Base-by-base conservation (phyloP, 148 eudicot genomes). In the Arctostaphylos glauca region DNA sequence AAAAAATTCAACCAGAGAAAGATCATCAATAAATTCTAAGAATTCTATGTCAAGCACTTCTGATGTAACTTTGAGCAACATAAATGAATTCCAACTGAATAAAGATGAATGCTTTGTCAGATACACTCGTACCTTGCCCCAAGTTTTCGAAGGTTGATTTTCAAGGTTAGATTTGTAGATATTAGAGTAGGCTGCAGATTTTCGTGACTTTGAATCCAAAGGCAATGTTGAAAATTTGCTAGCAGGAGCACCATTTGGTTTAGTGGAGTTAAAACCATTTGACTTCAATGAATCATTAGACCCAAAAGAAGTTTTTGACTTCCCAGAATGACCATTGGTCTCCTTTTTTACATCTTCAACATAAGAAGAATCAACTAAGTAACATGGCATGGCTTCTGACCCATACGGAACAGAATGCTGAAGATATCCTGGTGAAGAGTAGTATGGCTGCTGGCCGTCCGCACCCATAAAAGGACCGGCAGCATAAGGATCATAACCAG, bases 401-500 rank as follows among this genome's bases (percentile, higher is more conserved):
- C 94, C 93, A 86, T 86, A 90, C 58, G 93, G 85, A 47, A 73
- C 89, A 41, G 90, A 89, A 21, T 88, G 84, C 82, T 87, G 91
- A 74, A 82, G 86, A 80, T 87, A 92, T 43, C 89, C 94, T 13
- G 89, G 82, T 21, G 90, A 86, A 59, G 89, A 75, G 87, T 56
- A 88, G 81, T 89, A 90, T 21, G 86, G 87, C 58, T 86, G 92
- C 75, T 89, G 90, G 67, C 97, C 94, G 54, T 90, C 91, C 56
- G 88, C 87, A 50, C 93, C 89, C 81, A 89, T 82, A 80, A 41
- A 91, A 46, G 89, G 43, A 53, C 92, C 92, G 60, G 93, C 59
- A 78, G 89, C 83, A 77, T 91, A 94, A 46, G 95, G 89, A 88
- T 85, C 87, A 86, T 88, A 90, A 68, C 93, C 92, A 75, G 92